Base-by-base conservation (phyloP, 2,329 filamentous ascomycete species). In the Microthyrium microscopicum region DNA sequence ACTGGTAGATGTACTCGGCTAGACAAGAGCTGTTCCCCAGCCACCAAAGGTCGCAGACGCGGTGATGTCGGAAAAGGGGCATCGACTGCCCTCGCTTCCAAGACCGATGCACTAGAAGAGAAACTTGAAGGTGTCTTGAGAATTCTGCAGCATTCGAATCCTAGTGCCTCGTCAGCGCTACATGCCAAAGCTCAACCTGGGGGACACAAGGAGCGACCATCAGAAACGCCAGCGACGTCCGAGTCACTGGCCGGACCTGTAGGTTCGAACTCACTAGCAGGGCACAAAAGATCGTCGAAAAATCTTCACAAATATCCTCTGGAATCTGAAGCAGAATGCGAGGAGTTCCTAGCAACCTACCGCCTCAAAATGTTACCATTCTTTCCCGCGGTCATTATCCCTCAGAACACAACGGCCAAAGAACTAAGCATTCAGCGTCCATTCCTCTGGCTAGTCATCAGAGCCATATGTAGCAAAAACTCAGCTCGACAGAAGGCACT, bases 121-220 rank as follows among this genome's bases (percentile, higher is more conserved):
- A 52, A 50, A 16, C 39, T 53, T 7, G 44, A 50, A 26, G 45
- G 45, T 25, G 31, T 53, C 2, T 48, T 50, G 3, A 39, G 44
- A 2, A 24, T 53, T n/a, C 42, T 51, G 5, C 45, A 44, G 17
- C 5, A 16, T 17, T 17, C 26, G 6, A 17, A 24, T 18, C n/a
- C 29, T 19, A n/a, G n/a, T n/a, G n/a, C n/a, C n/a, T n/a, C n/a
- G n/a, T n/a, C n/a, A n/a, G n/a, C n/a, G n/a, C n/a, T n/a, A n/a
- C n/a, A n/a, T n/a, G n/a, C n/a, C n/a, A n/a, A n/a, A n/a, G n/a
- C n/a, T n/a, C n/a, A n/a, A n/a, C n/a, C n/a, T n/a, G n/a, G n/a
- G n/a, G n/a, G n/a, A n/a, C n/a, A n/a, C n/a, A n/a, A n/a, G n/a
- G n/a, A n/a, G n/a, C n/a, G n/a, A n/a, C n/a, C n/a, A n/a, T n/a